Percentiles rank a stretch among this genome's conserved stretches.
These are phyloP conservation scores for Melocanna baccifera DNA, from an alignment of 176 grass and related monocot species.

Conservation along the genomic window DNA sequence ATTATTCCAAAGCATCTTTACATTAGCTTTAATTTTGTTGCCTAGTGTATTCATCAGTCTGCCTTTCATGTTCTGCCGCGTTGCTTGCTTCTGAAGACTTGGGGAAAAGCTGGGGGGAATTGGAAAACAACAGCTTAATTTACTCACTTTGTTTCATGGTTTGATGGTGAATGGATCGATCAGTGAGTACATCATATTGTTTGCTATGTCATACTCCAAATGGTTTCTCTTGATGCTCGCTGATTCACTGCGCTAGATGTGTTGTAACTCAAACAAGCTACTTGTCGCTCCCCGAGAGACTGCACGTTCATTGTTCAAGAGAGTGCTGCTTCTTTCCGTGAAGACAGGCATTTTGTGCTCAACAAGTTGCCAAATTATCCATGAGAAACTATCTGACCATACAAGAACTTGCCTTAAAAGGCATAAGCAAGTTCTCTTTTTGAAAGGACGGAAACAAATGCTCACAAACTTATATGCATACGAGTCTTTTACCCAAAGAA, in stretches of 20 bases:
- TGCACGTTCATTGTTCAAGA: neutral
- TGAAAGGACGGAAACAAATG: neutral
- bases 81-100: conserved; percentile 24
- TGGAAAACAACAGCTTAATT: neutral
- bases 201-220: conserved; percentile 17
- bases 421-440: neutral
- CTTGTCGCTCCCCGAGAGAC: neutral
- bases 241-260: neutral
- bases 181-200: neutral
- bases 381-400: neutral
- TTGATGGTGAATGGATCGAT: conserved; percentile 1
- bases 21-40: conserved; percentile 6
- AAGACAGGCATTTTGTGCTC: neutral
- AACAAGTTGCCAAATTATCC: neutral
- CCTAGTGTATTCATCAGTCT: conserved; percentile 1
- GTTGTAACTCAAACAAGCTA: neutral
- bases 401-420: neutral
- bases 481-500: neutral
- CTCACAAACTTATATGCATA: neutral
- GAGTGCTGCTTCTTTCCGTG: neutral
- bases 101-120: neutral
- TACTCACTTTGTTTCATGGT: neutral
- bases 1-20: conserved; percentile 27
- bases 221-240: neutral
- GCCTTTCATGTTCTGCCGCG: neutral